Conservation (phyloP, 345 rosid species). For the Eucalyptus curtisii region DNA sequence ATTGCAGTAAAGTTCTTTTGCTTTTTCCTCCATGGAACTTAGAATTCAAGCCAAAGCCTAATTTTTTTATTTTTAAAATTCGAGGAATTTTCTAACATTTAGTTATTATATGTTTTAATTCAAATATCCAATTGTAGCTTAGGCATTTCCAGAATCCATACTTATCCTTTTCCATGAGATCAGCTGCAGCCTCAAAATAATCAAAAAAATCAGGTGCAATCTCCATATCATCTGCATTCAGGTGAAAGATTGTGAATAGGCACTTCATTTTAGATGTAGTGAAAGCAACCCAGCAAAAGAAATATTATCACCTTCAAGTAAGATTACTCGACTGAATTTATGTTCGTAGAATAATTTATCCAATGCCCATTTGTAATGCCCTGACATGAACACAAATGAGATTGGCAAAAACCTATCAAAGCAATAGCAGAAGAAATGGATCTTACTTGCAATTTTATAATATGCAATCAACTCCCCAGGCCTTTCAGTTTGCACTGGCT, state of each 20-base stretch:
- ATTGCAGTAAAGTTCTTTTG: neutral
- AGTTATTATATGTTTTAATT: neutral
- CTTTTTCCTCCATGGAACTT: neutral
- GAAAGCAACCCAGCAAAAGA: neutral
- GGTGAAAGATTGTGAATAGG: neutral
- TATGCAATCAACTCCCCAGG: conserved; percentile 92
- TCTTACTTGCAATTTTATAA: conserved; percentile 92
- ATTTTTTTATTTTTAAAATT: neutral
- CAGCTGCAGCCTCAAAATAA: conserved; percentile 92
- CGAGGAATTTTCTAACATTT: neutral
- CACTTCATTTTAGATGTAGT: neutral
- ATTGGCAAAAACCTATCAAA: neutral
- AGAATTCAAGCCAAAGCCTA: neutral
- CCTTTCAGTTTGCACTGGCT: conserved; percentile 66
- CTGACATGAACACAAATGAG: conserved; percentile 16
- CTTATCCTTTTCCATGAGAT: conserved; percentile 89
- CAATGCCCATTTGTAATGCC: conserved; percentile 98
- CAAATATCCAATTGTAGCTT: neutral
- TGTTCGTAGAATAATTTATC: conserved; percentile 79
- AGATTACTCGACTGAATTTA: conserved; percentile 72
- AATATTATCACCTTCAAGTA: conserved; percentile 71
- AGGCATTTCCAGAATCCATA: conserved; percentile 17
- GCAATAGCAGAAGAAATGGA: conserved; percentile 1
- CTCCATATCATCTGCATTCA: conserved; percentile 90
- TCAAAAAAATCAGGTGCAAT: conserved; percentile 93